These are phyloP conservation scores for Hypoxylon sp. DNA, from an alignment of 2,329 filamentous ascomycete genomes.

Conservation along the genomic window DNA sequence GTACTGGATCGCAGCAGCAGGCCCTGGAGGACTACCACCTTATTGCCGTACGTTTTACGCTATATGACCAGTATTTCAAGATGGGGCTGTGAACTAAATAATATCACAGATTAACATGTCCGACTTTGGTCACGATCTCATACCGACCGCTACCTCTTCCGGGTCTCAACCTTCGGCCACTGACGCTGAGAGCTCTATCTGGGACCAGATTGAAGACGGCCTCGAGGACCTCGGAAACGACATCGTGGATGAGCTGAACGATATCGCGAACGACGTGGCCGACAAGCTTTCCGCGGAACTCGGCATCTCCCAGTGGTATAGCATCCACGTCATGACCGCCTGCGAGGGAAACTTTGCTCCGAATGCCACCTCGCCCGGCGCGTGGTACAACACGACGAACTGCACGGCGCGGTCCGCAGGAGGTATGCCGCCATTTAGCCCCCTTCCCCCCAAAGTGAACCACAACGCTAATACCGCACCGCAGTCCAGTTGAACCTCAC, in stretches of 20 bases:
- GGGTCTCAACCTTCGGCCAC: conserved; percentile 43
- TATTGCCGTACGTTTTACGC: conserved; percentile 50
- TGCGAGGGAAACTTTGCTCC: conserved; percentile 61
- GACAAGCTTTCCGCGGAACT: conserved; percentile 57
- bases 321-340: conserved; percentile 60
- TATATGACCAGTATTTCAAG: background rate
- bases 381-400: conserved; percentile 58
- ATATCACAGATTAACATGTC: conserved; percentile 56
- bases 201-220: conserved; percentile 43
- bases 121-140: conserved; percentile 54
- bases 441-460: background rate
- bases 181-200: conserved; percentile 38
- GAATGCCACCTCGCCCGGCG: conserved; percentile 54
- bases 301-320: conserved; percentile 64
- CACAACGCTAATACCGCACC: conserved; percentile 10
- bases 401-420: conserved; percentile 57
- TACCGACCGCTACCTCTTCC: conserved; percentile 47
- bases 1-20: conserved; percentile 51
- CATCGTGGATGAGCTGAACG: conserved; percentile 54
- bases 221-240: conserved; percentile 44
- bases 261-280: conserved; percentile 55
- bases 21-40: conserved; percentile 56
- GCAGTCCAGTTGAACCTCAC: conserved; percentile 60
- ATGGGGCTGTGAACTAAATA: conserved; percentile 19
- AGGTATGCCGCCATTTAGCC: conserved; percentile 49